Percentiles rank a stretch among this genome's conserved stretches.
Conservation (phyloP, 768 basidiomycete genomes). For the Tricholoma terreum region DNA sequence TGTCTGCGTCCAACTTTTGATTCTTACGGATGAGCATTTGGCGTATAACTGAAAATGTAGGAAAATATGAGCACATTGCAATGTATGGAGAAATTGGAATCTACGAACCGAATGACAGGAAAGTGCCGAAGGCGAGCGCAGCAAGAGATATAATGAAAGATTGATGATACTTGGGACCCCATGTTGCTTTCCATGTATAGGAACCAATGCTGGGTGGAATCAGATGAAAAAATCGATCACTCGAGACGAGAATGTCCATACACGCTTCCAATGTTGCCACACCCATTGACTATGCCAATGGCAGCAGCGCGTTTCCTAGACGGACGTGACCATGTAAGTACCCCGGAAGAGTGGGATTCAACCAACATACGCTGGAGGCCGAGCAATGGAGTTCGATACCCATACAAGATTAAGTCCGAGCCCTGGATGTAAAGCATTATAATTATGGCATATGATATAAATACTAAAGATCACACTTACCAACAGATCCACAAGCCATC, state of each 20-base stretch:
- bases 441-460: not conserved
- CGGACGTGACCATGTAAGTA: not conserved
- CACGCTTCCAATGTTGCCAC: slow-evolving; percentile 58
- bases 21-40: slow-evolving; percentile 53
- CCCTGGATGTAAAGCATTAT: slow-evolving; percentile 19
- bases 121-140: slow-evolving; percentile 31
- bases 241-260: slow-evolving; percentile 22
- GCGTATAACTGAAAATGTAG: slow-evolving; percentile 32
- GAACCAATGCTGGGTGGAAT: slow-evolving; percentile 49
- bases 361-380: slow-evolving; percentile 50
- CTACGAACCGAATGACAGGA: slow-evolving; percentile 30
- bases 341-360: not conserved
- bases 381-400: slow-evolving; percentile 58
- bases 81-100: too few relatives aligned
- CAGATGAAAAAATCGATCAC: too few relatives aligned
- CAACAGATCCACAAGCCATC: slow-evolving; percentile 55
- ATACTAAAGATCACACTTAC: too few relatives aligned
- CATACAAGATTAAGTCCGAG: slow-evolving; percentile 53
- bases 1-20: slow-evolving; percentile 46
- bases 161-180: slow-evolving; percentile 61
- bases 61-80: not conserved
- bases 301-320: slow-evolving; percentile 50
- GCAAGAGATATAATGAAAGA: slow-evolving; percentile 53
- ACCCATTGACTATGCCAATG: slow-evolving; percentile 60
- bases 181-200: slow-evolving; percentile 58